Base-by-base conservation (phyloP, 306 rosid genomes). In the Carpinus fangiana region DNA sequence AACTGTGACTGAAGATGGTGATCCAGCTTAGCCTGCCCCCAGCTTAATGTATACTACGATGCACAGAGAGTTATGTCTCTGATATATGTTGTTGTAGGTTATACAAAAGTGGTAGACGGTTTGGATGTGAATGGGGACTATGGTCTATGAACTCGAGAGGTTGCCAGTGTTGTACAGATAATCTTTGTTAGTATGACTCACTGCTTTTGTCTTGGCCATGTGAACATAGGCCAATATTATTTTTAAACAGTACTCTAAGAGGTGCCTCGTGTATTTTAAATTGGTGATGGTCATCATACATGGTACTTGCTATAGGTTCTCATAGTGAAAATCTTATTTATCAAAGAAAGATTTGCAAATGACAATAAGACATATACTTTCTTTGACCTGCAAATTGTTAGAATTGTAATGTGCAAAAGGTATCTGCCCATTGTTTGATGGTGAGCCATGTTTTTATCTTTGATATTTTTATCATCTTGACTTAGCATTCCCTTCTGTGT, bases 341-440 rank as follows among this genome's bases (percentile, higher is more conserved):
- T 67, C 14, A 10, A 18, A 67, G 41, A 14, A 8, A 65, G 17
- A 65, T 14, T 65, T 65, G 45, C 21, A 36, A 64, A 16, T 65
- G 23, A 17, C 6, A 65, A 34, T 34, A 13, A 12, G 43, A 28
- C 20, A 56, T 67, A 16, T 81, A 53, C 68, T 57, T 81, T 43
- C 81, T 57, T 60, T 73, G 73, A 56, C 38, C 59, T 73, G 61
- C 78, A 55, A 38, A 70, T 41, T 14, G 28, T 69, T 72, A 65
- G 36, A 55, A 57, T 38, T 31, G 51, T 79, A 36, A 21, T 18
- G 3, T 9, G 72, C 26, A 67, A 67, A 23, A 17, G 16, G 4
- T 41, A 5, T 67, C 51, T 67, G 23, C 51, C 18, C 41, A 66
- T 38, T n/a, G 43, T 48, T 48, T 23, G 74, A 16, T 56, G 46